Evolutionary conservation across 192 early-diverging fungal species (phyloP), one percentile per base, ranked within the genome.

Genomic region (Coemansia sp.): DNA sequence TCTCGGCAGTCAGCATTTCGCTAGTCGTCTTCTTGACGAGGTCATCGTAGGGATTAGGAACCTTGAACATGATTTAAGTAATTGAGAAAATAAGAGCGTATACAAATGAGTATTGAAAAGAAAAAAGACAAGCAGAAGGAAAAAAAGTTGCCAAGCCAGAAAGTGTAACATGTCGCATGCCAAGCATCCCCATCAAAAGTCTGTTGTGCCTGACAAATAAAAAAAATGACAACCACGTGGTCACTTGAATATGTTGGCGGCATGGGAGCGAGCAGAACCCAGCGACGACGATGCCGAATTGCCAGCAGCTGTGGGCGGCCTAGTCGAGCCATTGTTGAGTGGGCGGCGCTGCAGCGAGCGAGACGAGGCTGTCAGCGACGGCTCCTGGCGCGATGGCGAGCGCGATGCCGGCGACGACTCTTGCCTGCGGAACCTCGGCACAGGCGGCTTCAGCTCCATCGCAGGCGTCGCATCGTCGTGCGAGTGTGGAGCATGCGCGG

Each of bases 1-100:
- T 93, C 84, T 99, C 98, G 44, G 89, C 86, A 13, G 96, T 94
- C 70, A 97, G 89, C 57, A 87, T 94, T 77, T 98, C 96, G 83
- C 89, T 91, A 8, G 98, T 99, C 15, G 97, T 96, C 78, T 91
- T 87, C 70, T 76, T 80, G 73, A 86, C 85, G 5, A 83, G 64
- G 65, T 82, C 77, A 55, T 86, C 85, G 46, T 75, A 82, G 9
- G 78, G 78, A 73, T 79, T 86, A 5, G 72, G 64, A 31, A 74
- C 71, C 63, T 82, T 83, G 63, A 86, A 86, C 85, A 86, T 86
- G 55, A 33, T 64, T 4, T 22, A 15, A 46, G 15, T 38, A 38
- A 38, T 38, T 38, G 36, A 38, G 36, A 38, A 7, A 38, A 38
- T 38, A 7, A 4, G 3, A 6, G 33, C n/a, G 41, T 20, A 13